Percentiles rank a stretch among this genome's conserved stretches.
These are phyloP conservation scores for Dissophora globulifera DNA, from an alignment of 192 early-diverging fungal species.

Conservation along the genomic window DNA sequence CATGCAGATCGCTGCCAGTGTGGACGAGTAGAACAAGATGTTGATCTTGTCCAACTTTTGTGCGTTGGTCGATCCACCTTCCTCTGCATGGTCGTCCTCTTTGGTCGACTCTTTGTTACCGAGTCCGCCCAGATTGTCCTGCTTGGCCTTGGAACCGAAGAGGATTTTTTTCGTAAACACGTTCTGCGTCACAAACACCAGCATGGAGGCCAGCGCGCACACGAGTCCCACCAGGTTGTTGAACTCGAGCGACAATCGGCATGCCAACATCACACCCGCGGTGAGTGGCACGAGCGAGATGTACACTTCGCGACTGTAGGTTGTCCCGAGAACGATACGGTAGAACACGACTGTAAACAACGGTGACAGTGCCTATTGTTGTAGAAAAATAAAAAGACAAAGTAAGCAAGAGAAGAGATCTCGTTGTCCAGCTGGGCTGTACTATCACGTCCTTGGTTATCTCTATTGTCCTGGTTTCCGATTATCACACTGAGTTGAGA, in stretches of 20 bases:
- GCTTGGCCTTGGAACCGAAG: constrained; percentile 56
- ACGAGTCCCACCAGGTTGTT: constrained; percentile 79
- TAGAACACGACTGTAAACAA: constrained; percentile 88
- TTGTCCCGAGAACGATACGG: constrained; percentile 72
- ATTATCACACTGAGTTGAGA: too few relatives aligned
- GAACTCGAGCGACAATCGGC: constrained; percentile 70
- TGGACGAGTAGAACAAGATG: constrained; percentile 84
- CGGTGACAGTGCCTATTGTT: constrained; percentile 83
- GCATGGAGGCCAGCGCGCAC: constrained; percentile 77
- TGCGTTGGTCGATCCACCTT: constrained; percentile 43
- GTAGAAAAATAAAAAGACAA: too few relatives aligned
- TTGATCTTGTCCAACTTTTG: constrained; percentile 89
- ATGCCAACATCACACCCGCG: constrained; percentile 90
- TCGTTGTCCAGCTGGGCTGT: too few relatives aligned
- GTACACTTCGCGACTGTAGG: constrained; percentile 79
- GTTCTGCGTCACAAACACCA: constrained; percentile 90
- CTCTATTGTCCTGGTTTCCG: too few relatives aligned
- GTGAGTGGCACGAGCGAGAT: constrained; percentile 82
- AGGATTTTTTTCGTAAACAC: constrained; percentile 87
- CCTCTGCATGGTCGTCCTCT: constrained; percentile 32
- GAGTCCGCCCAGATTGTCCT: constrained; percentile 22
- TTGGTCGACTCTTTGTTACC: constrained; percentile 38
- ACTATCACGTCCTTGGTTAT: too few relatives aligned
- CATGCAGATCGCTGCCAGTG: constrained; percentile 80
- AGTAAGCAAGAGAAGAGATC: too few relatives aligned